A percentile compares a stretch with the other conserved stretches of the same genome.
phyloP scores from a whole-genome alignment of 139 green algal species.

The Auxenochlorella pyrenoidosa region DNA sequence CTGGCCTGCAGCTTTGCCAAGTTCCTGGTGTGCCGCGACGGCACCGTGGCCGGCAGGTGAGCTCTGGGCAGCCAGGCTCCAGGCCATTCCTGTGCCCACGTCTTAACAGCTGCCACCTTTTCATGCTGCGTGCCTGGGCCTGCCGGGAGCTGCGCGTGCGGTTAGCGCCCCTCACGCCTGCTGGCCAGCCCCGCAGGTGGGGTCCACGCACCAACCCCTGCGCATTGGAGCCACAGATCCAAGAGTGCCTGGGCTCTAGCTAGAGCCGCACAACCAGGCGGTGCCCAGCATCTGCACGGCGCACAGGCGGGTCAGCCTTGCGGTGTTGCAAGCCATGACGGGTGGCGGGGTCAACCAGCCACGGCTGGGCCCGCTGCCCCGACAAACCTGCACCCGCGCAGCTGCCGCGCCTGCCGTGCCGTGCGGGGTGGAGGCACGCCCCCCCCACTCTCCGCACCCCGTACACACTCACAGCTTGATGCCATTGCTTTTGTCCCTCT shows the following conservation, averaged over 20 bases:
- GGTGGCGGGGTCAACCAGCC: constrained; percentile 3
- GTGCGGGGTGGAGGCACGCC: not conserved
- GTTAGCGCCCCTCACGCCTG: not conserved
- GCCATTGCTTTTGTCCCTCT: too few relatives aligned
- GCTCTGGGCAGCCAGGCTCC: not conserved
- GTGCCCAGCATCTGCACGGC: not conserved
- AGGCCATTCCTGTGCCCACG: not conserved
- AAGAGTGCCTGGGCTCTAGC: constrained; percentile 33
- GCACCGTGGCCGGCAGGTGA: constrained; percentile 33
- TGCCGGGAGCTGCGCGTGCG: not conserved
- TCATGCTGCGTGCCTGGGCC: too few relatives aligned
- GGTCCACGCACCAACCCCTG: constrained; percentile 32
- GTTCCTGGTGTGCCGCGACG: constrained; percentile 44
- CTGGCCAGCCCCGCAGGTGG: not conserved
- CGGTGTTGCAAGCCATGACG: not conserved
- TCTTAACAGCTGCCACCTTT: too few relatives aligned
- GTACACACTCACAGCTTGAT: too few relatives aligned
- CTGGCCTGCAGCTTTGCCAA: constrained; percentile 32
- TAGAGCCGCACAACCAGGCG: not conserved
- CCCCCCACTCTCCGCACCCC: too few relatives aligned
- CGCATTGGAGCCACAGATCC: constrained; percentile 34
- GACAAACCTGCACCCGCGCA: not conserved
- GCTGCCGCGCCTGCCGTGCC: not conserved
- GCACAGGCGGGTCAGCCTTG: not conserved
- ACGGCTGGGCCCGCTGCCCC: constrained; percentile 14